Evolutionary conservation across 1,139 yeast genomes (phyloP).

Genomic region (Groenewaldozyma auringiensis): DNA sequence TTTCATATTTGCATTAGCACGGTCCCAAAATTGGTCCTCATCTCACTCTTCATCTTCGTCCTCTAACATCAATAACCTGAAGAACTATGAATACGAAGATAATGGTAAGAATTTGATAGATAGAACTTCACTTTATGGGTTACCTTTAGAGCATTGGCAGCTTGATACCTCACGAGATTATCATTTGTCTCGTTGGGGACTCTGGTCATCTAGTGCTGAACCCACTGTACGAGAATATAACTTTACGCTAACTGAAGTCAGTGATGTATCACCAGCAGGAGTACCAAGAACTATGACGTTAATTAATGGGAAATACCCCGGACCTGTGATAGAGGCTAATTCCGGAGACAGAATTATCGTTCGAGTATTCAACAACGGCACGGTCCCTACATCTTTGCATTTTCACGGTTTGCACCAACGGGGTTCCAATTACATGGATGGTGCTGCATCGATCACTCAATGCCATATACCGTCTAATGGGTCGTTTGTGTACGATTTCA

Average conservation of each 20-base stretch:
- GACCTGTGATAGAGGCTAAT: slow-evolving; percentile 61
- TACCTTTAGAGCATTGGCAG: slow-evolving; percentile 23
- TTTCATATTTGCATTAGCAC: background rate
- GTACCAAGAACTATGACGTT: slow-evolving; percentile 49
- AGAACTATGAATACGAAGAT: background rate
- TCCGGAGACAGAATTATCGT: slow-evolving; percentile 60
- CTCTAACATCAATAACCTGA: no score
- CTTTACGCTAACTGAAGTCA: slow-evolving; percentile 58
- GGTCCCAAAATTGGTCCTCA: background rate
- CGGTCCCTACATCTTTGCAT: slow-evolving; percentile 62
- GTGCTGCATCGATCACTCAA: slow-evolving; percentile 72
- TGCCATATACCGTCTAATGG: slow-evolving; percentile 71
- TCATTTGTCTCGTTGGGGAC: slow-evolving; percentile 18
- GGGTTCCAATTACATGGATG: slow-evolving; percentile 62
- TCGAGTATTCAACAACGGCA: slow-evolving; percentile 55
- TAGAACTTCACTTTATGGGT: slow-evolving; percentile 21
- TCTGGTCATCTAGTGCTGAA: slow-evolving; percentile 13
- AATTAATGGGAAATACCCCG: slow-evolving; percentile 70
- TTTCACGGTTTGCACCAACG: slow-evolving; percentile 78
- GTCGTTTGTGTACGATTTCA: slow-evolving; percentile 59
- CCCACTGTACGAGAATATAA: slow-evolving; percentile 36
- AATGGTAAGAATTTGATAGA: slow-evolving; percentile 2
- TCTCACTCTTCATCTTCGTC: background rate
- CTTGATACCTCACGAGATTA: slow-evolving; percentile 26
- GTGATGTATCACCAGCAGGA: slow-evolving; percentile 58